Base-by-base conservation (phyloP, 1,284 basidiomycete species). In the Ceratobasidium sp. region DNA sequence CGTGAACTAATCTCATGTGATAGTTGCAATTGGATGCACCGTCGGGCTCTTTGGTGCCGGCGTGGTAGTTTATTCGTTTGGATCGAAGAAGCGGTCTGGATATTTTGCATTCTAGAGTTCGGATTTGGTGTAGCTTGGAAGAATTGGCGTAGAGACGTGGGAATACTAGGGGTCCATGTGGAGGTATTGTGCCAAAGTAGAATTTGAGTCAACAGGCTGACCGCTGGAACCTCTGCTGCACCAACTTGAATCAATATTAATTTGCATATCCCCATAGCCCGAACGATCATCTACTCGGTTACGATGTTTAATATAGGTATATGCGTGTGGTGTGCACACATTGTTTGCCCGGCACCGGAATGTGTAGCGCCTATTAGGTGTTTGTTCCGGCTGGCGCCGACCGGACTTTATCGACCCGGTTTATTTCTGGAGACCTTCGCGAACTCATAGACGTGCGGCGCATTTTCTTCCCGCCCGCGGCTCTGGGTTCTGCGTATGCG, bases 1-100 rank as follows among this genome's bases (percentile, higher is more conserved):
- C 6, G 11, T 2, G 32, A 43, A 43, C 19, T 40, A 59, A 61
- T 34, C 9, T 51, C n/a, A 43, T 46, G 40, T 95, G 77, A 89
- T 92, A 77, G 94, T 95, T 64, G 93, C 93, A 1, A 95, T 96
- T 79, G 95, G 95, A 76, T 95, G 96, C 82, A 96, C 94, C 0
- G 93, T 95, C 70, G 94, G 95, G 22, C 83, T 96, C 57, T 96
- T 96, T 85, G 94, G 93, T 87, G 94, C 92, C 79, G 92, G 94
- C 80, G 91, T 94, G 51, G 84, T 96, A 46, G 93, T 96, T 37
- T 96, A 96, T 82, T 92, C 91, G 80, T 95, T 96, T 80, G 95
- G 94, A 17, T 87, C 89, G n/a, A 89, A 91, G 79, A 95, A 95
- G 86, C 92, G 91, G 74, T 92, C 92, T 19, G 93, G 92, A 8